Evolutionary conservation across 2,329 filamentous ascomycete species (phyloP), one percentile per base, ranked within the genome.

Genomic region (Scorias spongiosa): DNA sequence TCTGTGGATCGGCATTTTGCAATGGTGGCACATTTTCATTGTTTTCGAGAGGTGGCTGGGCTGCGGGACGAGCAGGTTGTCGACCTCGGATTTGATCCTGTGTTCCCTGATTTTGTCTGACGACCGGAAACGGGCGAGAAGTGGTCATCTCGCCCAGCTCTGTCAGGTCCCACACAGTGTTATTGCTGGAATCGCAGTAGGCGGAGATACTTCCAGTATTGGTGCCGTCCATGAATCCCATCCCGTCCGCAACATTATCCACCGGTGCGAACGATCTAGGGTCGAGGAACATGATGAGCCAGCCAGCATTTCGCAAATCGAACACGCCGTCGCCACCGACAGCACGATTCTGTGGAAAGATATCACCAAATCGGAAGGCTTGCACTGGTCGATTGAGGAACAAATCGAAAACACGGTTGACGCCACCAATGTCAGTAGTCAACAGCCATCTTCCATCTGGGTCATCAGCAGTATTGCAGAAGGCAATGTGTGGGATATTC

Each of bases 401-500:
- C 34, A 60, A 44, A 42, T 59, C 55, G 32, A 60, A 54, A 4
- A 53, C 48, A 15, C 56, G 50, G 42, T 53, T 59, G 29, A 51
- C 51, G 34, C 57, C 57, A 20, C 49, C 53, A 29, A 80, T 76
- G 48, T 75, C 72, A 10, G 70, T 73, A 43, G 72, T 75, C 26
- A 75, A 56, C 42, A 80, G 66, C 70, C 72, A 78, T 42, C 64
- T 62, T 5, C 72, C 75, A 20, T 67, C 61, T 0, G 67, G 64
- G 50, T 78, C 75, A 36, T 72, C 61, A 12, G 69, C 68, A 32
- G 66, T 75, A 48, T 78, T 78, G 47, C 75, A 67, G 54, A 80
- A 80, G 0, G 67, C 64, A 15, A 80, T 65, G 39, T 65, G 65
- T 1, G 76, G 76, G 14, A 80, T 74, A 50, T 80, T 80, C 8